phyloP scores from a whole-genome alignment of 2,329 filamentous ascomycete genomes.

The Arachnomyces sp. region DNA sequence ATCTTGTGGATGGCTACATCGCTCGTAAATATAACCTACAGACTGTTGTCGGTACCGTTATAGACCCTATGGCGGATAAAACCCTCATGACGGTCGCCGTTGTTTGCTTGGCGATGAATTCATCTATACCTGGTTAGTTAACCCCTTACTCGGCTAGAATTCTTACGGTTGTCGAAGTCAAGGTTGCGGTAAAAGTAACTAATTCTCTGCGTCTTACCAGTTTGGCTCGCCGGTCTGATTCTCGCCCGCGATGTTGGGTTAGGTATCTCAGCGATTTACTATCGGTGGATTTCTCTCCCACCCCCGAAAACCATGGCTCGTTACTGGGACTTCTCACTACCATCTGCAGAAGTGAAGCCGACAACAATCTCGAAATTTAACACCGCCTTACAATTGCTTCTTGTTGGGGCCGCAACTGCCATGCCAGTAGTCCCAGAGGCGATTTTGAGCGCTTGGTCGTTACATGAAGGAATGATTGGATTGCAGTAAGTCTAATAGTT shows the following conservation, averaged over 20 bases:
- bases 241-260: conserved; percentile 80
- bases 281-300: conserved; percentile 88
- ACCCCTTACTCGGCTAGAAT: conserved; percentile 2
- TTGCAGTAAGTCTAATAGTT: conserved; percentile 39
- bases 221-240: conserved; percentile 85
- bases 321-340: conserved; percentile 97
- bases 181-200: not conserved
- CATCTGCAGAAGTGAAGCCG: conserved; percentile 39
- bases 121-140: conserved; percentile 64
- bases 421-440: conserved; percentile 61
- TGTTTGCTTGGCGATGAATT: conserved; percentile 74
- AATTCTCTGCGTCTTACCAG: conserved; percentile 32
- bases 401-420: conserved; percentile 78
- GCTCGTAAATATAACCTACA: conserved; percentile 79
- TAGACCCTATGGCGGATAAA: conserved; percentile 97
- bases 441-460: conserved; percentile 48
- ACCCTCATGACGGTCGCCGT: conserved; percentile 89
- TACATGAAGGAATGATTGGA: conserved; percentile 54
- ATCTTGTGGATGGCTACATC: conserved; percentile 90
- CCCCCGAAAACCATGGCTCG: conserved; percentile 84
- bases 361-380: conserved; percentile 58
- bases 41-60: conserved; percentile 89
- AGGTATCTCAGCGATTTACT: conserved; percentile 82
- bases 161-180: not conserved
- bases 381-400: conserved; percentile 79